Percentiles rank a stretch among this genome's conserved stretches.
phyloP scores from a whole-genome alignment of 331 rosid genomes.

The Stylosanthes scabra region DNA sequence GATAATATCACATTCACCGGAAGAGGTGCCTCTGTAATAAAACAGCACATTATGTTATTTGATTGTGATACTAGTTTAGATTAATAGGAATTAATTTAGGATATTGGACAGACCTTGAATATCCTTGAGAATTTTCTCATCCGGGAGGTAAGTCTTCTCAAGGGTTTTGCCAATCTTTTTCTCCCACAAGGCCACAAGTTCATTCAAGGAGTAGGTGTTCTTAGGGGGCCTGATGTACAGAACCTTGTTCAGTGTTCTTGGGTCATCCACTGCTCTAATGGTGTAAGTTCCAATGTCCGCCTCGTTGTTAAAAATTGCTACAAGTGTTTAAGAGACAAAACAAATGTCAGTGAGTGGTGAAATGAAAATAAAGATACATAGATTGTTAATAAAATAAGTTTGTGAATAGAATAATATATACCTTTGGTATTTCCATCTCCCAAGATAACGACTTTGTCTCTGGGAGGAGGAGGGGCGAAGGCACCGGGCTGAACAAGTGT shows the following conservation, averaged over 20 bases:
- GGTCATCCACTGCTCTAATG: constrained; percentile 87
- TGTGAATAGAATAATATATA: background rate
- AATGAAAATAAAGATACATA: too few relatives aligned
- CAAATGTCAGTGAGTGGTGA: too few relatives aligned
- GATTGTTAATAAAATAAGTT: too few relatives aligned
- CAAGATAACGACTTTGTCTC: constrained; percentile 64
- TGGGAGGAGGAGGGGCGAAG: constrained; percentile 87
- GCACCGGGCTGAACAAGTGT: constrained; percentile 70
- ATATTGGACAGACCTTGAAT: constrained; percentile 60
- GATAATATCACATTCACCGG: constrained; percentile 68
- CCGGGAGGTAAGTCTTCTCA: constrained; percentile 65
- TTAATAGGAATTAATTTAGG: background rate
- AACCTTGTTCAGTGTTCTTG: constrained; percentile 80
- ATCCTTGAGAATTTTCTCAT: constrained; percentile 76
- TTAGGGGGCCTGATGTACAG: constrained; percentile 75
- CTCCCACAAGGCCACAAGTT: constrained; percentile 90
- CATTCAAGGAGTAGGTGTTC: constrained; percentile 77
- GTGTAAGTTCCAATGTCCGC: constrained; percentile 85
- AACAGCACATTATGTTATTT: background rate
- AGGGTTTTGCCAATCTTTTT: constrained; percentile 79
- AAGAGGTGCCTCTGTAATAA: constrained; percentile 68
- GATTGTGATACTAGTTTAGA: background rate
- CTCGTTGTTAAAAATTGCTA: constrained; percentile 81
- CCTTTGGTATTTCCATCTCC: constrained; percentile 91
- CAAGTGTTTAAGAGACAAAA: background rate